Conservation (phyloP, 1,139 yeast species). For the Arxiozyma heterogenica region DNA sequence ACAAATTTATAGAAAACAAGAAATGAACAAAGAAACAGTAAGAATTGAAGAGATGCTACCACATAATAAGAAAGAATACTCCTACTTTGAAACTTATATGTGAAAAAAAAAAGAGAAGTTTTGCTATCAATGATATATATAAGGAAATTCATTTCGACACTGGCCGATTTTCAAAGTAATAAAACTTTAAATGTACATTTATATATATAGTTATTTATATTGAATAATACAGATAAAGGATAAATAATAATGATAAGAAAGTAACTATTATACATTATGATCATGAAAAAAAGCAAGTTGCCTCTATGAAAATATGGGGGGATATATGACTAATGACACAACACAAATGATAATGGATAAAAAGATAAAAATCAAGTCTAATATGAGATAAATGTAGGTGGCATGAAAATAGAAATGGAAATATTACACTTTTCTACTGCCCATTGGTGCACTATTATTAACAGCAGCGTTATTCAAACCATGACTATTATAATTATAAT, state of each 20-base stretch:
- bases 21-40: too few species aligned
- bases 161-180: neutral
- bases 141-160: neutral
- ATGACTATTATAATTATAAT: neutral
- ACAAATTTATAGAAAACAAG: too few species aligned
- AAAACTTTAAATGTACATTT: neutral
- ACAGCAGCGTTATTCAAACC: neutral
- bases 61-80: too few species aligned
- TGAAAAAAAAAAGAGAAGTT: too few species aligned
- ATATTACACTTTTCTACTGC: conserved; percentile 24
- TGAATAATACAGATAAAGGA: neutral
- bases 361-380: neutral
- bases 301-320: neutral
- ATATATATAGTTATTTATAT: too few species aligned
- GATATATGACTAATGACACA: neutral
- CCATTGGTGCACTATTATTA: conserved; percentile 4
- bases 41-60: too few species aligned
- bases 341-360: neutral
- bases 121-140: too few species aligned
- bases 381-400: neutral
- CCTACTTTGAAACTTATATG: too few species aligned
- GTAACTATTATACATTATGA: neutral
- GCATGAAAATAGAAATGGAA: neutral
- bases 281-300: neutral
- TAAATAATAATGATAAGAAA: neutral